Conservation (phyloP, 495 filamentous ascomycete genomes). For the Cudoniella acicularis region DNA sequence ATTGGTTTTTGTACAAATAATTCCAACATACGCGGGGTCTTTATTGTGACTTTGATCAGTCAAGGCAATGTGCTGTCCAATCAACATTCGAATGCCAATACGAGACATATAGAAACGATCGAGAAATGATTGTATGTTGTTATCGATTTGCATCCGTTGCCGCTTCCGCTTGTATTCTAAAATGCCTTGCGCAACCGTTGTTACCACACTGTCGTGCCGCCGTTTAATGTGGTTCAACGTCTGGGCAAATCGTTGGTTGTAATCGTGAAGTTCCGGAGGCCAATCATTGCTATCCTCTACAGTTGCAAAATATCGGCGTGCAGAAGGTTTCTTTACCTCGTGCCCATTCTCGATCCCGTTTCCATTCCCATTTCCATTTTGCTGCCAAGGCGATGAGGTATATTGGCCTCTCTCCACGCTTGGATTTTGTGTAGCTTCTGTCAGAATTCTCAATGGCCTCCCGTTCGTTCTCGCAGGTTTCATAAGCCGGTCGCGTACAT, state of each 20-base stretch:
- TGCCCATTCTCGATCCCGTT: constrained; percentile 50
- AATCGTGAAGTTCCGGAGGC: constrained; percentile 92
- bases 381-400: constrained; percentile 59
- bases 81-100: constrained; percentile 99
- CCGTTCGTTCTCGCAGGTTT: constrained; percentile 63
- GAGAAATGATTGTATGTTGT: constrained; percentile 92
- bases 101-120: constrained; percentile 99
- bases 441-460: constrained; percentile 60
- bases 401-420: constrained; percentile 87
- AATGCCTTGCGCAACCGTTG: constrained; percentile 92
- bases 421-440: constrained; percentile 82
- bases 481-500: constrained; percentile 75
- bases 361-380: constrained; percentile 32
- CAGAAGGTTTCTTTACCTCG: constrained; percentile 47
- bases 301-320: constrained; percentile 83
- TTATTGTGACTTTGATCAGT: constrained; percentile 85
- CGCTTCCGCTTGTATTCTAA: constrained; percentile 95
- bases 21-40: constrained; percentile 92
- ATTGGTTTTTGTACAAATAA: constrained; percentile 98
- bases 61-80: constrained; percentile 95
- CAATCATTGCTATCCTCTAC: constrained; percentile 86
- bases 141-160: constrained; percentile 97
- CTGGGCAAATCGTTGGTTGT: constrained; percentile 85
- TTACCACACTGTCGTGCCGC: constrained; percentile 94
- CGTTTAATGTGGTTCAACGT: constrained; percentile 89